Conservation (phyloP, 1,139 yeast species). For the Yamadazyma kanchanaburiensis region DNA sequence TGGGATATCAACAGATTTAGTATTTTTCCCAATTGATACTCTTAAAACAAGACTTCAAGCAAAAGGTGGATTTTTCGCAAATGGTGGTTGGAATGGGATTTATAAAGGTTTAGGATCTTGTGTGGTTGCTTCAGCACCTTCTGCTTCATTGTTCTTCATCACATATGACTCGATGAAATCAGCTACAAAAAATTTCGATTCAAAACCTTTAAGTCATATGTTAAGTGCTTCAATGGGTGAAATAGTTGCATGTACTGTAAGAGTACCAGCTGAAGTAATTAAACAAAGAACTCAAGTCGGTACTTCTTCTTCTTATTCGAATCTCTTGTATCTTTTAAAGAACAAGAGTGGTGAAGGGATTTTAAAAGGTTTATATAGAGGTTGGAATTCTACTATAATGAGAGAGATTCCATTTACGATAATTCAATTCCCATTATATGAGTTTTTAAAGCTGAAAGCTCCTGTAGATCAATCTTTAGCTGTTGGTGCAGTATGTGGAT, state of each 20-base stretch:
- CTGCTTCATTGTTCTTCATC: constrained; percentile 84
- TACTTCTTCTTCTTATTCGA: constrained; percentile 59
- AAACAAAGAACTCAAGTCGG: constrained; percentile 92
- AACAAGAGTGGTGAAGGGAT: constrained; percentile 72
- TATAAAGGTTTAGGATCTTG: constrained; percentile 93
- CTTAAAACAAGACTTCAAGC: constrained; percentile 93
- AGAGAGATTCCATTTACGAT: constrained; percentile 95
- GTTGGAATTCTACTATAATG: constrained; percentile 89
- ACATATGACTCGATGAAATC: constrained; percentile 80
- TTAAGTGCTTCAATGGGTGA: constrained; percentile 86
- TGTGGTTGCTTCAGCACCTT: constrained; percentile 92
- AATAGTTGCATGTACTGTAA: constrained; percentile 83
- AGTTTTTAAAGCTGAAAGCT: constrained; percentile 65
- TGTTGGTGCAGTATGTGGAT: constrained; percentile 92
- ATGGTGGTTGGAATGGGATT: constrained; percentile 92
- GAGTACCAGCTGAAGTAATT: constrained; percentile 96
- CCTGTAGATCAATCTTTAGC: constrained; percentile 44
- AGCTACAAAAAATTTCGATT: constrained; percentile 33
- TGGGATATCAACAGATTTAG: constrained; percentile 91
- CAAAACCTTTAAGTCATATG: constrained; percentile 65
- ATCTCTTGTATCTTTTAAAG: constrained; percentile 56
- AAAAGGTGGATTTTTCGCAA: constrained; percentile 84
- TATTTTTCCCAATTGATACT: constrained; percentile 95
- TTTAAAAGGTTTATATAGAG: constrained; percentile 77
- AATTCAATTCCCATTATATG: constrained; percentile 93